These are phyloP conservation scores for Beauveria caledonica DNA, from an alignment of 2,329 filamentous ascomycete genomes.

Conservation along the genomic window DNA sequence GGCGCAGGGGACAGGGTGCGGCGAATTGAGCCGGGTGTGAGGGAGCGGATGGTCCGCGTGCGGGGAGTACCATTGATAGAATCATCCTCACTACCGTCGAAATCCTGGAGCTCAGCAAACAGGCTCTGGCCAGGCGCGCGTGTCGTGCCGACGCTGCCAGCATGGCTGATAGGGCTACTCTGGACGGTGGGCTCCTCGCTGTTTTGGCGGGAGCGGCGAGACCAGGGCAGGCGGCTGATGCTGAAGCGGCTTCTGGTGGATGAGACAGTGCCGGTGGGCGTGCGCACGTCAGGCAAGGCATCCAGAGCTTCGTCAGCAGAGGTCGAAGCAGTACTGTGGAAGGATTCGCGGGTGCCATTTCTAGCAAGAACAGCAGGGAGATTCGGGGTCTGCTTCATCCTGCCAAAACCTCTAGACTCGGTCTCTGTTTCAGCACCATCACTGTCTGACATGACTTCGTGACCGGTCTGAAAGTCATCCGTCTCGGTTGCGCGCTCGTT, in stretches of 20 bases:
- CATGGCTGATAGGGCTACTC: conserved; percentile 52
- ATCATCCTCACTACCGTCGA: conserved; percentile 68
- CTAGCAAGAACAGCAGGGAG: conserved; percentile 28
- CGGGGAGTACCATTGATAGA: conserved; percentile 51
- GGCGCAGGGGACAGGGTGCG: conserved; percentile 38
- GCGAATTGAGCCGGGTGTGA: conserved; percentile 40
- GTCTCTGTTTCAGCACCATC: conserved; percentile 78
- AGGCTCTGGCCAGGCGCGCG: conserved; percentile 62
- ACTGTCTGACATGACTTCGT: conserved; percentile 66
- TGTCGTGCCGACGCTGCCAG: conserved; percentile 43
- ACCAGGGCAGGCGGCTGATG: conserved; percentile 53
- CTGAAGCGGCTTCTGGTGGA: conserved; percentile 66
- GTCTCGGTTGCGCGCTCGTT: conserved; percentile 83
- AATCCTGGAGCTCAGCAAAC: conserved; percentile 80
- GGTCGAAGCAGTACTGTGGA: conserved; percentile 81
- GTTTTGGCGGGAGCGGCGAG: conserved; percentile 50
- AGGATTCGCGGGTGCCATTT: conserved; percentile 55
- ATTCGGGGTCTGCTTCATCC: conserved; percentile 33
- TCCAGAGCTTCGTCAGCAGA: conserved; percentile 69
- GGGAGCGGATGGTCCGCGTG: conserved; percentile 37
- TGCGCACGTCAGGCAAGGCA: conserved; percentile 47
- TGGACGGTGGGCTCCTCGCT: conserved; percentile 51
- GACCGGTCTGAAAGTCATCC: conserved; percentile 91
- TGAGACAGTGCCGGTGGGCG: conserved; percentile 50
- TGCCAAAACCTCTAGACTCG: conserved; percentile 46